These are phyloP conservation scores for Thalassiosira sp. DNA, from an alignment of 352 stramenopile genomes.

Conservation along the genomic window DNA sequence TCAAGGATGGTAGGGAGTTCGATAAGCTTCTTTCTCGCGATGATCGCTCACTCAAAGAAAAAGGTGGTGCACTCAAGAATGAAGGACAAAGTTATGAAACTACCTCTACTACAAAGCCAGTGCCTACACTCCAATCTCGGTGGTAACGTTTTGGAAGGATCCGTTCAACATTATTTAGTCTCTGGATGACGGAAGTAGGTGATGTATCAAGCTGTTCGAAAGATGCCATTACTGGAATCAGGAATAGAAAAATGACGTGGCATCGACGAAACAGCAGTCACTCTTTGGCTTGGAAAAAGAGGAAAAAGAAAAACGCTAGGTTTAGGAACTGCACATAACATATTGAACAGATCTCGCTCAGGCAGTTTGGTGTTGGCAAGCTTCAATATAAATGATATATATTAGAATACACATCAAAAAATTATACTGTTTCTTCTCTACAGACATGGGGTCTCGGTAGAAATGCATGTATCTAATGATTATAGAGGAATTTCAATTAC, in stretches of 20 bases:
- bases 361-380: background rate
- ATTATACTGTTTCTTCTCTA: too few species aligned
- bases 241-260: background rate
- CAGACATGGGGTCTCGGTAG: too few species aligned
- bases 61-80: background rate
- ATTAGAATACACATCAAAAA: background rate
- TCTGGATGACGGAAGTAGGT: background rate
- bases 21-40: constrained; percentile 69
- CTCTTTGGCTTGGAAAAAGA: background rate
- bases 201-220: background rate
- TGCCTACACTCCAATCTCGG: constrained; percentile 26
- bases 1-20: constrained; percentile 72
- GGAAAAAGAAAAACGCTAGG: background rate
- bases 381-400: constrained; percentile 15
- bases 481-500: too few species aligned
- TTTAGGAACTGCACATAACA: constrained; percentile 1
- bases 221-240: background rate
- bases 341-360: constrained; percentile 4
- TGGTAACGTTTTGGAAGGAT: too few species aligned
- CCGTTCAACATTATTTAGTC: too few species aligned
- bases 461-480: too few species aligned
- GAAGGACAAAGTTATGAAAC: constrained; percentile 18
- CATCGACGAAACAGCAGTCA: background rate
- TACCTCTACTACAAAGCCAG: constrained; percentile 11
- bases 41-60: constrained; percentile 8